phyloP scores from a whole-genome alignment of 2,329 filamentous ascomycete species.

The Exophiala sp. region DNA sequence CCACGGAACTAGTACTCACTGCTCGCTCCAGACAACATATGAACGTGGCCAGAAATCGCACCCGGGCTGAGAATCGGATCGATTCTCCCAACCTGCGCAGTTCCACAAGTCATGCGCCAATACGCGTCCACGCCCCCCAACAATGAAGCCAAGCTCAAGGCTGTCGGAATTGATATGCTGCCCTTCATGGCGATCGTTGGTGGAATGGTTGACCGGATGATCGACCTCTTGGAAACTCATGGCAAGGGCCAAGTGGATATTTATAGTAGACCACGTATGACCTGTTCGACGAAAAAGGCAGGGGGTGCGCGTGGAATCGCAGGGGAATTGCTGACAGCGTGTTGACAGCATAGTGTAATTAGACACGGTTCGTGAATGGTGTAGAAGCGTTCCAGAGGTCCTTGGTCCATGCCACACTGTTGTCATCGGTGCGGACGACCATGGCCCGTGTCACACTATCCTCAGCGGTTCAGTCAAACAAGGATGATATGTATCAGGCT shows the following conservation, averaged over 20 bases:
- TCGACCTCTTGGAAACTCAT: background rate
- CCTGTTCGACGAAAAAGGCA: background rate
- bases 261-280: background rate
- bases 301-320: background rate
- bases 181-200: slow-evolving; percentile 4
- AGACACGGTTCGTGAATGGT: background rate
- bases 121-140: slow-evolving; percentile 57
- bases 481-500: no score
- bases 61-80: slow-evolving; percentile 68
- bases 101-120: slow-evolving; percentile 81
- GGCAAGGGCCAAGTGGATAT: background rate
- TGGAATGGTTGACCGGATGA: background rate
- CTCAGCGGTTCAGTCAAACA: no score
- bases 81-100: slow-evolving; percentile 60
- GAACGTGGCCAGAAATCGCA: slow-evolving; percentile 39
- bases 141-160: slow-evolving; percentile 6
- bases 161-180: slow-evolving; percentile 1
- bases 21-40: slow-evolving; percentile 8
- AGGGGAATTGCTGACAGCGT: background rate
- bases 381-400: no score
- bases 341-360: background rate
- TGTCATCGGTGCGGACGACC: no score
- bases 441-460: no score
- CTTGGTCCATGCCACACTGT: no score
- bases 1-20: slow-evolving; percentile 48